Evolutionary conservation across 2,329 filamentous ascomycete species (phyloP).

Genomic region (Ophiocordyceps polyrhachis-furcata): DNA sequence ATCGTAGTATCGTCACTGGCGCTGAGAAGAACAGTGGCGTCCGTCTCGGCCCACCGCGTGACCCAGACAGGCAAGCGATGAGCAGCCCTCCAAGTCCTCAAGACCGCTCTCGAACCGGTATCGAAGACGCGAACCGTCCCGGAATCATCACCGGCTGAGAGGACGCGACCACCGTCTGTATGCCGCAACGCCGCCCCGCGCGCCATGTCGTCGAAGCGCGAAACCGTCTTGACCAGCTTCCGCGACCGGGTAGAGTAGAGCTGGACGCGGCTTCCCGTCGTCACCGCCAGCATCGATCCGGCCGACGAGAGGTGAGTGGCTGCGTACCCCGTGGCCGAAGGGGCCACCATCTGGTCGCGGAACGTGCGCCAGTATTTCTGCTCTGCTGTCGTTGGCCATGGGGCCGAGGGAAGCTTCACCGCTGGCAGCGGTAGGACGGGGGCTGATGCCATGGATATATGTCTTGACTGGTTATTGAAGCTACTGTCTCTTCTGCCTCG

Average conservation of each 20-base stretch:
- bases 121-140: conserved; percentile 94
- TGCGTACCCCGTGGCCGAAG: conserved; percentile 76
- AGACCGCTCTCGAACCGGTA: conserved; percentile 65
- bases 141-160: conserved; percentile 81
- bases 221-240: conserved; percentile 85
- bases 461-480: no score
- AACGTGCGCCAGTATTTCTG: conserved; percentile 95
- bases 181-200: conserved; percentile 75
- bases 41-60: conserved; percentile 77
- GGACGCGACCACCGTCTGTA: conserved; percentile 53
- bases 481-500: background rate
- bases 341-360: conserved; percentile 75
- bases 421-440: conserved; percentile 65
- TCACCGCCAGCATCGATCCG: conserved; percentile 72
- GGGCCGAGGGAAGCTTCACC: conserved; percentile 67
- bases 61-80: conserved; percentile 91
- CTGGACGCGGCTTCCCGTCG: conserved; percentile 83
- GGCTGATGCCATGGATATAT: conserved; percentile 22
- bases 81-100: conserved; percentile 79
- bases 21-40: conserved; percentile 72
- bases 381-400: conserved; percentile 71
- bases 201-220: conserved; percentile 79
- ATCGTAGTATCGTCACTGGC: conserved; percentile 87
- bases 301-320: conserved; percentile 76
- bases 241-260: conserved; percentile 84